Conservation (phyloP, 805 yeast species). For the Ogataea paraovalis region DNA sequence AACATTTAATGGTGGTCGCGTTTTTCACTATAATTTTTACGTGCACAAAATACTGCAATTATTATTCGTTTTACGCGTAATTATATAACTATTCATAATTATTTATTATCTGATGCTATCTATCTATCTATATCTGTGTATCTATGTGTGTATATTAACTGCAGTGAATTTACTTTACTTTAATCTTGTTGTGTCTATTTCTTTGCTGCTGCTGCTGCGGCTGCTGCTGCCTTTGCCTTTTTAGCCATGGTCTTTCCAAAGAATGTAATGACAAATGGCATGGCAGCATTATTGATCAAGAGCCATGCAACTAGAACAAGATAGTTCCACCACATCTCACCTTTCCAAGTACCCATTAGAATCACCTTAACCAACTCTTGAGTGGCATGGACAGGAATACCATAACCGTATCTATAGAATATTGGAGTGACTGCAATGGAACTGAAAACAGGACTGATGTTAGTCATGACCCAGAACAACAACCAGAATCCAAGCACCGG, state of each 20-base stretch:
- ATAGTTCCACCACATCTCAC: constrained; percentile 46
- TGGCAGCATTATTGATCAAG: background rate
- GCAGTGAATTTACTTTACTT: too few species aligned
- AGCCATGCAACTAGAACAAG: background rate
- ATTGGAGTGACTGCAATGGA: constrained; percentile 50
- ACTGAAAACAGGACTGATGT: constrained; percentile 56
- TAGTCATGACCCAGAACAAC: constrained; percentile 55
- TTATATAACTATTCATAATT: too few species aligned
- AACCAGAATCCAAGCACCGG: constrained; percentile 63
- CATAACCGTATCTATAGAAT: constrained; percentile 59
- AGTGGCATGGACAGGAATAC: constrained; percentile 55
- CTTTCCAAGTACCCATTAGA: constrained; percentile 48
- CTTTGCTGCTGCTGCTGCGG: background rate
- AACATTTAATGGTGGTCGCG: too few species aligned
- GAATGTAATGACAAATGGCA: background rate
- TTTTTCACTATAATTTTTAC: too few species aligned
- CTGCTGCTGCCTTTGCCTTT: background rate
- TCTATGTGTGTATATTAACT: too few species aligned
- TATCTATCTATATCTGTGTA: too few species aligned
- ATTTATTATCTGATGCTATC: too few species aligned
- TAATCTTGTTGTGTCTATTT: too few species aligned
- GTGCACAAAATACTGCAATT: too few species aligned
- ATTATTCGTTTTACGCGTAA: too few species aligned
- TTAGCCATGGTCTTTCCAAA: background rate
- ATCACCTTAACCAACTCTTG: constrained; percentile 51